Base-by-base conservation (phyloP, 2,329 filamentous ascomycete species). In the Lasiodiplodia hormozganensis region DNA sequence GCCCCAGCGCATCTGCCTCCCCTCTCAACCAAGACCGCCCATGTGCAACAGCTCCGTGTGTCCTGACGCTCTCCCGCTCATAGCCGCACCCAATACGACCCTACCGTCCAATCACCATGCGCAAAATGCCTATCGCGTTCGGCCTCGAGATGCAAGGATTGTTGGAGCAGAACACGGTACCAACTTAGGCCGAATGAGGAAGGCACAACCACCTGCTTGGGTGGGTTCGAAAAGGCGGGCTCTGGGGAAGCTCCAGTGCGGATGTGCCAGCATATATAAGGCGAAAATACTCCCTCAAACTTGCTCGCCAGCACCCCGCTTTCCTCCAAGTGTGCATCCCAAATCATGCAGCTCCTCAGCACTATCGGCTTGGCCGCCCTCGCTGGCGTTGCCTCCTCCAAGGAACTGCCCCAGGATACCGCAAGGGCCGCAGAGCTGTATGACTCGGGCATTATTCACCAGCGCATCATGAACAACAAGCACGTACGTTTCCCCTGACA, bases 361-460 rank as follows among this genome's bases (percentile, higher is more conserved):
- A 58, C 65, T 28, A n/a, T 60, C 54, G 60, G 43, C 11, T 69
- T 80, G 58, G 70, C 76, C 71, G 76, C 76, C 70, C 73, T 80
- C 68, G 75, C 71, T 69, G 75, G 70, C 52, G 76, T 70, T 31
- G 70, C 65, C 31, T 65, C 62, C 57, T 69, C 76, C 25, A 77
- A 73, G 69, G 77, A 80, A 68, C 68, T 80, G 70, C 72, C 75
- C 12, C 77, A 78, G 62, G 77, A 81, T 62, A 71, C 76, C 68
- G 65, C 75, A 69, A 76, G 71, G 70, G 78, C 74, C 16, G 75
- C 77, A 8, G 69, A 78, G 70, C 71, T 81, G 28, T 82, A 81
- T 68, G 78, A 81, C 68, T 79, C 77, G 47, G 80, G 79, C 8
- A 76, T 80, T 49, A 76, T 76, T 40, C 80, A 81, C 70, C 72